Evolutionary conservation across 805 yeast genomes (phyloP), one percentile per base, ranked within the genome.

Genomic region (Metschnikowia amazonensis): DNA sequence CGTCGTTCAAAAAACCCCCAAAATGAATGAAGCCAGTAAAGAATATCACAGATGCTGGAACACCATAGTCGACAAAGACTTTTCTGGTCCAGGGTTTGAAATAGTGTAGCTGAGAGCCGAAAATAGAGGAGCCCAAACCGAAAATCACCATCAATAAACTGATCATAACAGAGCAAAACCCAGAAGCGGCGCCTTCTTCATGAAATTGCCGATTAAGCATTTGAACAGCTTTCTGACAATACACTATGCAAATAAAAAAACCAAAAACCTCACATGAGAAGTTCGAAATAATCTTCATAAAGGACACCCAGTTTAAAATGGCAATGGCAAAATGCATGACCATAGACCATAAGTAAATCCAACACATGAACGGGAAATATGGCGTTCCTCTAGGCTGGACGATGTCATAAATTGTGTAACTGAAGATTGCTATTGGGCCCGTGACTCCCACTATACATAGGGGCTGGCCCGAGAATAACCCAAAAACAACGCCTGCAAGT

Each of bases 381-480:
- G 76, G 74, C 0, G 76, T 68, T 7, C 74, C 75, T 48, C 75
- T 60, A 0, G 86, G 82, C 18, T 60, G 66, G 30, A 87, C 75
- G 41, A 87, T 74, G 48, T 84, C 84, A 60, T 83, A 87, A 0
- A 94, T 90, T 0, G 98, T 94, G 58, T 89, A 89, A 59, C 87
- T 87, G 74, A 94, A 92, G 49, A 92, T 90, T 1, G 95, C 70
- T 13, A 94, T 84, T 0, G 99, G 99, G 0, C 98, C 99, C 0
- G 98, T 94, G 4, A 92, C 97, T 3, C 99, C 99, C 7, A 94
- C 98, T 21, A 92, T 86, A 57, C 96, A 87, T 23, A 94, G 65
- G 0, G 99, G 99, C 56, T 90, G 96, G 0, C 97, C 98, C 0
- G 86, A 75, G 46, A 90, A 70, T 5, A 86, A 54, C 0, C 98